Percentiles rank a stretch among this genome's conserved stretches.
Evolutionary conservation across 306 rosid genomes (phyloP).

Genomic region (Quercus alba): DNA sequence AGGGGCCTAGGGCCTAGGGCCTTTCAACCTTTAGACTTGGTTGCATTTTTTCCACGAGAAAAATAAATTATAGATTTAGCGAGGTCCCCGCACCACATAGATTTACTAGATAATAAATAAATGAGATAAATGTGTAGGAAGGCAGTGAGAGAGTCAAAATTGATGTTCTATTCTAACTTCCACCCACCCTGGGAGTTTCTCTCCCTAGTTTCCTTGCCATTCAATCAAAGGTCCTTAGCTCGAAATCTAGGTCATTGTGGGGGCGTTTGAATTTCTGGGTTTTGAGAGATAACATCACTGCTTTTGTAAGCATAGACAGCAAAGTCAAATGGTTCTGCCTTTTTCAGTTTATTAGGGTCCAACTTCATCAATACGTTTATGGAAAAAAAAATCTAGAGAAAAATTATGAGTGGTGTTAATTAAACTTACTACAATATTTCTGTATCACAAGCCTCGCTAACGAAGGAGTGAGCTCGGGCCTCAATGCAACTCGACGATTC

Average conservation of each 20-base stretch:
- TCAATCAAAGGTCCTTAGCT: neutral
- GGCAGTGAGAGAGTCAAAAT: neutral
- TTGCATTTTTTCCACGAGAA: too few relatives aligned
- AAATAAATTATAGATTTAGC: too few relatives aligned
- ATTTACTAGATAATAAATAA: too few relatives aligned
- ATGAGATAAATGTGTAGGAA: too few relatives aligned
- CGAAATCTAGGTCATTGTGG: neutral
- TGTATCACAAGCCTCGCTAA: conserved; percentile 93
- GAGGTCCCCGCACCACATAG: too few relatives aligned
- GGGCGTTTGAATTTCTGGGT: neutral
- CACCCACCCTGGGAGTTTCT: neutral
- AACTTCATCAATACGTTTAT: too few relatives aligned
- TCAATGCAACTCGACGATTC: too few relatives aligned
- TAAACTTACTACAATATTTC: neutral
- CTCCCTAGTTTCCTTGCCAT: neutral
- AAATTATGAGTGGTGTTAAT: too few relatives aligned
- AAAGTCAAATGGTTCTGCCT: neutral
- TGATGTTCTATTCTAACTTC: neutral
- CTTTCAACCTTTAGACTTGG: too few relatives aligned
- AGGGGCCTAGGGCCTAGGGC: too few relatives aligned
- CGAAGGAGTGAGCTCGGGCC: conserved; percentile 56
- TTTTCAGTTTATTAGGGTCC: too few relatives aligned
- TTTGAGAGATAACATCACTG: neutral
- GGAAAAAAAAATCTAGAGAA: too few relatives aligned
- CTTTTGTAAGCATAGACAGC: neutral